Conservation (phyloP, 495 filamentous ascomycete genomes). For the Hypoxylon rickii region DNA sequence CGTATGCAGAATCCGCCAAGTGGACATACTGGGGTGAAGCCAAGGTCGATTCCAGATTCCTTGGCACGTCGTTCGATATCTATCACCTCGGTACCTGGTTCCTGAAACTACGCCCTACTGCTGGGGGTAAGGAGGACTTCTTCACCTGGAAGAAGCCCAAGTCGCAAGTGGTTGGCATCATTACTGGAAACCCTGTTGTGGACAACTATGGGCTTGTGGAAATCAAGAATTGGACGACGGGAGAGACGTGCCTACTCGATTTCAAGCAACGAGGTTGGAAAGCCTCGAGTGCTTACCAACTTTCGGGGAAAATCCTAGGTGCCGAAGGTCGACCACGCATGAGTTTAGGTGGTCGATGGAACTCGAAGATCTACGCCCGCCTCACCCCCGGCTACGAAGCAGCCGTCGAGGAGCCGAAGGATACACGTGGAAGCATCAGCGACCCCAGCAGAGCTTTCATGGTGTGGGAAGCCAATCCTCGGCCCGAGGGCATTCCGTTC, state of each 20-base stretch:
- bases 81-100: slow-evolving; percentile 98
- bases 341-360: slow-evolving; percentile 94
- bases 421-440: slow-evolving; percentile 47
- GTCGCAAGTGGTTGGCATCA: slow-evolving; percentile 96
- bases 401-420: slow-evolving; percentile 60
- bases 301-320: slow-evolving; percentile 82
- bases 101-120: slow-evolving; percentile 76
- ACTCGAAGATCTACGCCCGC: slow-evolving; percentile 94
- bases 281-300: slow-evolving; percentile 83
- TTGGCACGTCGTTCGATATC: slow-evolving; percentile 96
- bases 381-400: slow-evolving; percentile 89
- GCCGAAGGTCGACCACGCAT: slow-evolving; percentile 73
- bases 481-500: slow-evolving; percentile 87
- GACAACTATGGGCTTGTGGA: slow-evolving; percentile 99
- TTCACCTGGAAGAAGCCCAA: slow-evolving; percentile 99
- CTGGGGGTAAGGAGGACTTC: slow-evolving; percentile 78
- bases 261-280: slow-evolving; percentile 98
- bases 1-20: slow-evolving; percentile 87
- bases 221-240: slow-evolving; percentile 94
- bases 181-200: slow-evolving; percentile 94
- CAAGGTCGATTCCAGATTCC: slow-evolving; percentile 96
- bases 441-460: slow-evolving; percentile 76
- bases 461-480: slow-evolving; percentile 85
- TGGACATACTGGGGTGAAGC: slow-evolving; percentile 99
- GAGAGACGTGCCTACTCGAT: slow-evolving; percentile 86